A percentile compares a stretch with the other conserved stretches of the same genome.
Conservation (phyloP, 352 stramenopile species). For the Phytophthora colocasiae region DNA sequence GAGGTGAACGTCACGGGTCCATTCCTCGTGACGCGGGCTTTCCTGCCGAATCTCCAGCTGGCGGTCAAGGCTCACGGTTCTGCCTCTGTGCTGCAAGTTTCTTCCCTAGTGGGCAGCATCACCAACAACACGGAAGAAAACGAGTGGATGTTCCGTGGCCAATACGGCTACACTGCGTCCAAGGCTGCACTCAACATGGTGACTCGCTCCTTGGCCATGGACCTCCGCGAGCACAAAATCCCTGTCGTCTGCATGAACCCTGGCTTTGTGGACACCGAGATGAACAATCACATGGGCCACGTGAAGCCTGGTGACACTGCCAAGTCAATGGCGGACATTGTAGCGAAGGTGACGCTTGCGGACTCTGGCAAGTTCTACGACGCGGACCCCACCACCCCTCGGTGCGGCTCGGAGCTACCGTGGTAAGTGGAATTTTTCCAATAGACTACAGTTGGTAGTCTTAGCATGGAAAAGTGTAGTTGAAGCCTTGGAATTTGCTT, state of each 20-base stretch:
- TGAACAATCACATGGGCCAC: slow-evolving; percentile 8
- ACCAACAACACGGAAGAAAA: slow-evolving; percentile 12
- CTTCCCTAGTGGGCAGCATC: slow-evolving; percentile 3
- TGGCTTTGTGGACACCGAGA: slow-evolving; percentile 4
- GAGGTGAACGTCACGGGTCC: slow-evolving; percentile 12
- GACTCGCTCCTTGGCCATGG: slow-evolving; percentile 8
- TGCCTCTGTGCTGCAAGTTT: slow-evolving; percentile 8
- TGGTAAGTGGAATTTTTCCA: not conserved
- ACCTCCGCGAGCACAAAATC: slow-evolving; percentile 11
- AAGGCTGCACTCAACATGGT: slow-evolving; percentile 19
- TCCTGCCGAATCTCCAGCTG: slow-evolving; percentile 11
- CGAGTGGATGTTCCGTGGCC: slow-evolving; percentile 6
- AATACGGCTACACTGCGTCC: slow-evolving; percentile 14
- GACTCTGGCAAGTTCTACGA: slow-evolving; percentile 5
- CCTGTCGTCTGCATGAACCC: slow-evolving; percentile 7
- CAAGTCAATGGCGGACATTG: slow-evolving; percentile 3
- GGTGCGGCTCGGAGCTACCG: not conserved
- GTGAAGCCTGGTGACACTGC: not conserved
- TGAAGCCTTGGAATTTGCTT: not conserved
- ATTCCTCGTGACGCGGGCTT: slow-evolving; percentile 10
- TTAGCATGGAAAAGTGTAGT: not conserved
- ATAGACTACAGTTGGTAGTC: too few relatives aligned
- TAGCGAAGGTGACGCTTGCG: slow-evolving; percentile 1
- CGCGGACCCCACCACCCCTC: slow-evolving; percentile 2
- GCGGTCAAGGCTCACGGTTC: not conserved